These are phyloP conservation scores for Pseudotulostoma volvatum DNA, from an alignment of 495 filamentous ascomycete species.

Conservation along the genomic window DNA sequence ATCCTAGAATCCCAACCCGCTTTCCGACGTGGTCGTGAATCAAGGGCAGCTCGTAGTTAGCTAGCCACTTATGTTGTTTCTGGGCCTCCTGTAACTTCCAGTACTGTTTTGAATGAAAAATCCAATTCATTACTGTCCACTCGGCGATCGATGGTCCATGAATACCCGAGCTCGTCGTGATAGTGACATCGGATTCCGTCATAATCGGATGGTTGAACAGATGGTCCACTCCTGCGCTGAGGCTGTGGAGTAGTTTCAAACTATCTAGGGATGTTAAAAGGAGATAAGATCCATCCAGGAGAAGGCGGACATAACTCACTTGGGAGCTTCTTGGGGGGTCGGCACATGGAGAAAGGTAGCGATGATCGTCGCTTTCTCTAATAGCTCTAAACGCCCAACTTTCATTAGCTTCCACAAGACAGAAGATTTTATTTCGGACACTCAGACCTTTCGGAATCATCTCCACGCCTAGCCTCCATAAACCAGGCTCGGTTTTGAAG, in stretches of 20 bases:
- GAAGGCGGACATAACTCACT: not conserved
- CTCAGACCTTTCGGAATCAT: not conserved
- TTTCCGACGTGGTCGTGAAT: conserved; percentile 36
- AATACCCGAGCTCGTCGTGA: conserved; percentile 61
- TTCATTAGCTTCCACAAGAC: not conserved
- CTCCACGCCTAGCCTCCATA: not conserved
- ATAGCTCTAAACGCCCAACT: not conserved
- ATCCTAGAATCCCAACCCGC: conserved; percentile 61
- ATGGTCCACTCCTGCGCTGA: conserved; percentile 51
- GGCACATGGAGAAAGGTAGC: not conserved
- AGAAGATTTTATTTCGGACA: not conserved
- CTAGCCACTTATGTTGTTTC: conserved; percentile 24
- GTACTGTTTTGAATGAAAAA: conserved; percentile 40
- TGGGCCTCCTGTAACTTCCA: conserved; percentile 28
- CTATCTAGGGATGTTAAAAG: conserved; percentile 12
- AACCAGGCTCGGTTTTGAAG: not conserved
- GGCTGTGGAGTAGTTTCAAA: conserved; percentile 54
- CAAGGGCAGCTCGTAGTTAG: not conserved
- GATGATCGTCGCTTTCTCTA: not conserved
- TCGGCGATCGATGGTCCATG: conserved; percentile 77
- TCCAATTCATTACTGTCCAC: conserved; percentile 45
- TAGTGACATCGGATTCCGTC: conserved; percentile 40
- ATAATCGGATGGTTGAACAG: conserved; percentile 46
- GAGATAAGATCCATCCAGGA: not conserved
- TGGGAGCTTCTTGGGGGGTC: not conserved